A percentile compares a stretch with the other conserved stretches of the same genome.
phyloP scores from a whole-genome alignment of 2,329 filamentous ascomycete species.

The Colletotrichum lini region DNA sequence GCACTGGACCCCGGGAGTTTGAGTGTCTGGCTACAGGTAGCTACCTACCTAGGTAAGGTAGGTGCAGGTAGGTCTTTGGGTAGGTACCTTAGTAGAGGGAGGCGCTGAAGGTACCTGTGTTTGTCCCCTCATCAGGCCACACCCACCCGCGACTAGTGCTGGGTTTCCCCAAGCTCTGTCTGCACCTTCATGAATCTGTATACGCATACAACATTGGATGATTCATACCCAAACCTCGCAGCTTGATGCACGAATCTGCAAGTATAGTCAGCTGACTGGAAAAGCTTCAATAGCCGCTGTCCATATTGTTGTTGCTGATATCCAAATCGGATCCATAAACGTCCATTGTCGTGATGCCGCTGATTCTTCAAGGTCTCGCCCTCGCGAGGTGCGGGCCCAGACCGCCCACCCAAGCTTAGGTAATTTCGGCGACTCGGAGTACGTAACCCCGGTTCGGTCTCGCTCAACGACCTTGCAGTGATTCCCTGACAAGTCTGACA shows the following conservation, averaged over 20 bases:
- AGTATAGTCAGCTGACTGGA: not conserved
- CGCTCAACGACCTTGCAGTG: not conserved
- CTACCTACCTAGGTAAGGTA: too few relatives aligned
- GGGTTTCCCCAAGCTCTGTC: constrained; percentile 20
- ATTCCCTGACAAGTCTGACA: too few relatives aligned
- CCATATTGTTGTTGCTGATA: too few relatives aligned
- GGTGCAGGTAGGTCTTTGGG: not conserved
- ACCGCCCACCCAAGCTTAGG: not conserved
- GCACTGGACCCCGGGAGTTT: constrained; percentile 21
- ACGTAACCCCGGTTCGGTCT: not conserved
- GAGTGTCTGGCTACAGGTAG: not conserved
- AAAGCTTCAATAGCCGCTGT: too few relatives aligned
- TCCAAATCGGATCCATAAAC: too few relatives aligned
- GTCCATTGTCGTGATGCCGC: too few relatives aligned
- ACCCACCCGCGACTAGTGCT: not conserved
- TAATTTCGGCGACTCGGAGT: not conserved
- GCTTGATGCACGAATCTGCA: not conserved
- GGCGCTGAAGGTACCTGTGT: not conserved
- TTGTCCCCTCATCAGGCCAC: constrained; percentile 5
- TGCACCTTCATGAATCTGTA: not conserved
- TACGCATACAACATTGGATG: too few relatives aligned
- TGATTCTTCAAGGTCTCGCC: not conserved
- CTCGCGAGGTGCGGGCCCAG: not conserved
- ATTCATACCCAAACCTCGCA: too few relatives aligned
- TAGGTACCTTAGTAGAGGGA: not conserved